These are phyloP conservation scores for Neodidymelliopsis sp. DNA, from an alignment of 2,329 filamentous ascomycete genomes.

Conservation along the genomic window DNA sequence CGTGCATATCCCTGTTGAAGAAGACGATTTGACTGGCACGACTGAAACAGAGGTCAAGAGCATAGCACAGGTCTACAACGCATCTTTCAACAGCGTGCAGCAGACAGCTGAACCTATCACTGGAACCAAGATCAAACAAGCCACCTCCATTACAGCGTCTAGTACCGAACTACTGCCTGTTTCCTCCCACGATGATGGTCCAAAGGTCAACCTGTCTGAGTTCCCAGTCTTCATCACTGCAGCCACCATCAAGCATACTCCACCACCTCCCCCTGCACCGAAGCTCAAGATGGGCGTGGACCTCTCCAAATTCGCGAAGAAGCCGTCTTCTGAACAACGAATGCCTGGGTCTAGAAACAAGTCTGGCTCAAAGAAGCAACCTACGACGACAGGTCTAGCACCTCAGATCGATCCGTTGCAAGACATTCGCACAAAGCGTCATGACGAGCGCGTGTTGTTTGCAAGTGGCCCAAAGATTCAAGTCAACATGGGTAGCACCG, in stretches of 20 bases:
- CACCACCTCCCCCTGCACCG: constrained; percentile 29
- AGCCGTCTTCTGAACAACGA: background rate
- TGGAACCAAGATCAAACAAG: too few species aligned
- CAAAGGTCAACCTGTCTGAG: background rate
- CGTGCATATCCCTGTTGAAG: too few species aligned
- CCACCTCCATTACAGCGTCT: too few species aligned
- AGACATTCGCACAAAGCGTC: constrained; percentile 34
- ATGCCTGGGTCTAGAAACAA: background rate
- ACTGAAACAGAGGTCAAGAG: too few species aligned
- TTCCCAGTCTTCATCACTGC: constrained; percentile 25
- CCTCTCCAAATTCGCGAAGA: constrained; percentile 31
- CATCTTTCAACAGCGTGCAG: too few species aligned
- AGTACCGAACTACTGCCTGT: too few species aligned
- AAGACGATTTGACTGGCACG: too few species aligned
- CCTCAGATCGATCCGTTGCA: constrained; percentile 18
- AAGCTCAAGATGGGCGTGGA: constrained; percentile 33
- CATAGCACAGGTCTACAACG: too few species aligned
- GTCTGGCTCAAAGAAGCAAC: background rate
- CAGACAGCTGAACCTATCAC: too few species aligned
- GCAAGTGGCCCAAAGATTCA: constrained; percentile 30
- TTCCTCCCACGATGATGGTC: too few species aligned
- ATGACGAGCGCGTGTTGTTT: constrained; percentile 28
- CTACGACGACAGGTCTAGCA: constrained; percentile 10
- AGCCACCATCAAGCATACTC: constrained; percentile 27
- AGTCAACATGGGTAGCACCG: constrained; percentile 26